phyloP scores from a whole-genome alignment of 257 asterid species.

The Ehretia macrophylla region DNA sequence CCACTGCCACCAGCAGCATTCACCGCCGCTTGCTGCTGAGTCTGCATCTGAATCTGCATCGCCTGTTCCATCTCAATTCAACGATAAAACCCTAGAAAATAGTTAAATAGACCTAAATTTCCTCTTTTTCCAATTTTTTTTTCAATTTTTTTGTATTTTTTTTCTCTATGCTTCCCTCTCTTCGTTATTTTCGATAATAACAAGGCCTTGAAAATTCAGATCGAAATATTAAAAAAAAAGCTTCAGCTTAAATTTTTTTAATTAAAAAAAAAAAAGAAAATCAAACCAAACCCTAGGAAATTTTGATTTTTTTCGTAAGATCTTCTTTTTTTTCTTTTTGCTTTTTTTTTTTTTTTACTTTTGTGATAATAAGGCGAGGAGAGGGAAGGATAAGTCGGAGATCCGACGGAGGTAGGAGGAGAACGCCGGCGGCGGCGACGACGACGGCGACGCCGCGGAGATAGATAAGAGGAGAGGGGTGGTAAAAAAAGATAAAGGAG shows the following conservation, averaged over 20 bases:
- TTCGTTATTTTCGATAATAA: slow-evolving; percentile 56
- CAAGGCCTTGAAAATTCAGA: slow-evolving; percentile 5
- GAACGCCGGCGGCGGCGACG: slow-evolving; percentile 34
- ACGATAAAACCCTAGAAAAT: slow-evolving; percentile 6
- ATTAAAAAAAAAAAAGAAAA: slow-evolving; percentile 23
- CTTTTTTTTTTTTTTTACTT: background rate
- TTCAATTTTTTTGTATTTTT: slow-evolving; percentile 32
- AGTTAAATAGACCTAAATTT: background rate
- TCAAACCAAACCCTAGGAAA: slow-evolving; percentile 26
- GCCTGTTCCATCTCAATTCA: slow-evolving; percentile 53
- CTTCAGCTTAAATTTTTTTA: slow-evolving; percentile 2
- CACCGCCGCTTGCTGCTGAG: slow-evolving; percentile 57
- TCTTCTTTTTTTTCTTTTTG: slow-evolving; percentile 30
- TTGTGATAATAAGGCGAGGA: slow-evolving; percentile 11
- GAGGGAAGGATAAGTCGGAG: slow-evolving; percentile 32
- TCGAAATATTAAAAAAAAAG: background rate
- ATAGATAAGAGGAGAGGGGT: slow-evolving; percentile 8
- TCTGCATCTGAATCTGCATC: slow-evolving; percentile 45
- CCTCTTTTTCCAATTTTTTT: slow-evolving; percentile 26
- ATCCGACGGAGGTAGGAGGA: slow-evolving; percentile 28
- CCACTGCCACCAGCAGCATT: slow-evolving; percentile 34
- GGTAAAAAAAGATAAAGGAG: slow-evolving; percentile 7
- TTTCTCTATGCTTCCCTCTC: slow-evolving; percentile 75
- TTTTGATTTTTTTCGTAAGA: slow-evolving; percentile 24
- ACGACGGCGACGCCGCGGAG: slow-evolving; percentile 43